A percentile compares a stretch with the other conserved stretches of the same genome.
These are phyloP conservation scores for Phytophthora lateralis DNA, from an alignment of 352 stramenopile species.

Conservation along the genomic window DNA sequence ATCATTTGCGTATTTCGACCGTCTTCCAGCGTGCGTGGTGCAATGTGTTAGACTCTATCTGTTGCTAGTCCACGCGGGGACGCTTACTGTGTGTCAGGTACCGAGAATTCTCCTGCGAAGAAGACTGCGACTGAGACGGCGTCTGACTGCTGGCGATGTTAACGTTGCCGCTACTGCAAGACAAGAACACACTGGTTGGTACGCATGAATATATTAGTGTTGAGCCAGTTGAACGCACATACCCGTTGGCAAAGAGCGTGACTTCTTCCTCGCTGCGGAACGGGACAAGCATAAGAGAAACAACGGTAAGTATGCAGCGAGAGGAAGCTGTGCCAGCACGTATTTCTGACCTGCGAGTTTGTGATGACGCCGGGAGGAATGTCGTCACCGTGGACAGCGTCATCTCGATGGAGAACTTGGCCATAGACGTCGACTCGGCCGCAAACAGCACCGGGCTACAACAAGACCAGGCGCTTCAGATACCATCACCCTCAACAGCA, in stretches of 20 bases:
- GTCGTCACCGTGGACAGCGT: conserved; percentile 86
- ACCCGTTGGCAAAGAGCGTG: conserved; percentile 27
- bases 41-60: conserved; percentile 2
- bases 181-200: conserved; percentile 1
- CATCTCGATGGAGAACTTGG: conserved; percentile 77
- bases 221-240: conserved; percentile 2
- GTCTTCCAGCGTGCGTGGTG: not conserved
- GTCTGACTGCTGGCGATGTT: conserved; percentile 19
- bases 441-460: conserved; percentile 72
- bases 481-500: not conserved
- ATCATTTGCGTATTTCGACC: conserved; percentile 29
- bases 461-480: conserved; percentile 5
- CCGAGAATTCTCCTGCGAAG: conserved; percentile 55
- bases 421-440: conserved; percentile 71
- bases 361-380: conserved; percentile 70
- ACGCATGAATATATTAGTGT: not conserved
- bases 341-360: conserved; percentile 29
- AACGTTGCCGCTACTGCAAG: conserved; percentile 11
- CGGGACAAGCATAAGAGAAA: not conserved
- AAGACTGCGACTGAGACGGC: conserved; percentile 38
- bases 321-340: not conserved
- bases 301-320: not conserved
- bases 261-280: conserved; percentile 44
- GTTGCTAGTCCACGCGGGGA: conserved; percentile 37
- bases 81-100: conserved; percentile 75